Percentiles rank a stretch among this genome's conserved stretches.
Evolutionary conservation across 441 rosid species (phyloP).

Genomic region (Theobroma grandiflorum): DNA sequence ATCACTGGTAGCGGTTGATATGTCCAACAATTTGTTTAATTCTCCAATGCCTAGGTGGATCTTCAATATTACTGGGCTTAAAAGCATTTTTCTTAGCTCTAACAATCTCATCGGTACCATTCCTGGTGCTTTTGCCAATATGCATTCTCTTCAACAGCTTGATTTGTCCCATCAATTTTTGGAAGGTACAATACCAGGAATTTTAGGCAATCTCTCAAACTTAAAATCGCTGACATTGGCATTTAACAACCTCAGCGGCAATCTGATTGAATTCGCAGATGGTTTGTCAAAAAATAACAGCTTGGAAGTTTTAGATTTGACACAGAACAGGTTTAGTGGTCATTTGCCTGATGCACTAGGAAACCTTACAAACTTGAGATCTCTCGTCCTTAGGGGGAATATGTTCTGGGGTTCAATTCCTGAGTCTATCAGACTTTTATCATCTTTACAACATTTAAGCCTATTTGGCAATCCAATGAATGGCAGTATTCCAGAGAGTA

Average conservation of each 20-base stretch:
- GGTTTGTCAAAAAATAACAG: not conserved
- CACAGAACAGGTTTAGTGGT: not conserved
- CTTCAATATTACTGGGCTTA: constrained; percentile 14
- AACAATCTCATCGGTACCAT: not conserved
- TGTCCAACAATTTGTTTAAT: constrained; percentile 32
- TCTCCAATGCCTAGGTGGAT: constrained; percentile 19
- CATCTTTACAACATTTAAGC: not conserved
- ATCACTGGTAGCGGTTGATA: constrained; percentile 29
- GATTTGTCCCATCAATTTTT: constrained; percentile 18
- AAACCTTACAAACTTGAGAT: not conserved
- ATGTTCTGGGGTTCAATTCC: not conserved
- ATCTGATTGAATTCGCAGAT: not conserved
- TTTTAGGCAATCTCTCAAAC: not conserved
- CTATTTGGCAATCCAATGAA: not conserved
- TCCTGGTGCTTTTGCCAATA: not conserved
- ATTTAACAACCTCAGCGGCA: not conserved
- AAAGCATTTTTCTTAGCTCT: constrained; percentile 23
- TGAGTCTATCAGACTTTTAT: not conserved
- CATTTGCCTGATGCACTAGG: not conserved
- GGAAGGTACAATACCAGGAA: not conserved
- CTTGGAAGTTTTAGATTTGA: not conserved
- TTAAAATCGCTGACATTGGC: not conserved
- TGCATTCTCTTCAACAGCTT: constrained; percentile 3
- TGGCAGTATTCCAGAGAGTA: not conserved
- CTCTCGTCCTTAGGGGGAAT: not conserved